Evolutionary conservation across 306 rosid species (phyloP), one percentile per base, ranked within the genome.

Genomic region (Lotus japonicus): DNA sequence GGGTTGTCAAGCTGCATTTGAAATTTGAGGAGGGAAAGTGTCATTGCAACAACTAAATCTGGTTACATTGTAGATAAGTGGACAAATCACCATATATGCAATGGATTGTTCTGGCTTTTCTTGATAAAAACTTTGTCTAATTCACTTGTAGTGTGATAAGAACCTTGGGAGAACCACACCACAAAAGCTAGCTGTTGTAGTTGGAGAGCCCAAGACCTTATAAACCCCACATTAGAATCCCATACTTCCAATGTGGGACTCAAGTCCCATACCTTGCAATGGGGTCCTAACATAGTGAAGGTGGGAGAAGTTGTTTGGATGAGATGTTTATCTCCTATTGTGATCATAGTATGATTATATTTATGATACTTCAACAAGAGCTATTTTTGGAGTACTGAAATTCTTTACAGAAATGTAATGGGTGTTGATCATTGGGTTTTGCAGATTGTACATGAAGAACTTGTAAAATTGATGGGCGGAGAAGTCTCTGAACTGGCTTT

Each of bases 391-490:
- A 64, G 52, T 46, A n/a, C 52, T 48, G 70, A 72, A 36, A 38
- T 44, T 72, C 64, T 50, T 14, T 65, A 14, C 42, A 46, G 10
- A 54, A 66, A 58, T 62, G 11, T 48, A 35, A 62, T 64, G 77
- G 38, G 55, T 57, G 14, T 38, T 62, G 41, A 38, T 38, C 65
- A 11, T 15, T 69, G 55, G 44, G 65, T 82, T 75, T 72, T 86
- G 75, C 87, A 94, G 99, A 88, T 90, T 84, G 99, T 88, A 36
- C 79, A 80, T 75, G 99, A 88, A 60, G 99, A 94, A 83, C 91
- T 94, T 60, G 95, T 94, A 76, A 80, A 88, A 79, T 75, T 94
- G 84, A 94, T 94, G 99, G 99, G 99, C 21, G 99, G 96, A 68
- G 97, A 90, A 83, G 95, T 90, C 28, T 85, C 96, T 48, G 99